Evolutionary conservation across 306 rosid species (phyloP).

Genomic region (Ammopiptanthus mongolicus): DNA sequence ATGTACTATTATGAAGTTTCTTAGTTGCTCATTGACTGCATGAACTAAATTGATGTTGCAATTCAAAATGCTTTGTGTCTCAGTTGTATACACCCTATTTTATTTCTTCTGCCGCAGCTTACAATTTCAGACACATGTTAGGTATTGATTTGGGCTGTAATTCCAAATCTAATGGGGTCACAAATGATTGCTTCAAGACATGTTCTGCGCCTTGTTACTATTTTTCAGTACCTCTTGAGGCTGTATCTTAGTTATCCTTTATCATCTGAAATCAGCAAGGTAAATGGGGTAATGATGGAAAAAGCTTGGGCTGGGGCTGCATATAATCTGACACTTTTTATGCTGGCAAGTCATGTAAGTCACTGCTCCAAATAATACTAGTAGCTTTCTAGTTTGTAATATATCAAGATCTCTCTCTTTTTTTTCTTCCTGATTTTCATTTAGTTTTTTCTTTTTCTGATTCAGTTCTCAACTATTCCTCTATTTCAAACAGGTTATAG

Average conservation of each 20-base stretch:
- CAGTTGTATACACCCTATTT: neutral
- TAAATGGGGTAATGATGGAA: slow-evolving; percentile 57
- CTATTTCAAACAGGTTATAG: slow-evolving; percentile 40
- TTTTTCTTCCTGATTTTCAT: neutral
- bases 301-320: slow-evolving; percentile 72
- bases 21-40: no score
- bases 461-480: neutral
- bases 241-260: slow-evolving; percentile 53
- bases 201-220: slow-evolving; percentile 32
- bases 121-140: slow-evolving; percentile 20
- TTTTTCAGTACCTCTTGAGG: slow-evolving; percentile 58
- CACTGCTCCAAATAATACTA: neutral
- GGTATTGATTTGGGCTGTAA: slow-evolving; percentile 54
- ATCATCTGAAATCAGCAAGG: slow-evolving; percentile 43
- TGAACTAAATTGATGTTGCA: no score
- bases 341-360: slow-evolving; percentile 68
- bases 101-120: slow-evolving; percentile 1
- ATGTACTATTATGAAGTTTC: no score
- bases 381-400: neutral
- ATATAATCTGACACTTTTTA: slow-evolving; percentile 50
- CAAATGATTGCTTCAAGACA: slow-evolving; percentile 44
- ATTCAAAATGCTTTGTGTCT: neutral
- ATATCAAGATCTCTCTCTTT: neutral
- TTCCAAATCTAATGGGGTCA: slow-evolving; percentile 44
- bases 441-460: neutral